Evolutionary conservation across 116 monocot genomes (phyloP), one percentile per base, ranked within the genome.

Genomic region (Papilionanthe hybrid): DNA sequence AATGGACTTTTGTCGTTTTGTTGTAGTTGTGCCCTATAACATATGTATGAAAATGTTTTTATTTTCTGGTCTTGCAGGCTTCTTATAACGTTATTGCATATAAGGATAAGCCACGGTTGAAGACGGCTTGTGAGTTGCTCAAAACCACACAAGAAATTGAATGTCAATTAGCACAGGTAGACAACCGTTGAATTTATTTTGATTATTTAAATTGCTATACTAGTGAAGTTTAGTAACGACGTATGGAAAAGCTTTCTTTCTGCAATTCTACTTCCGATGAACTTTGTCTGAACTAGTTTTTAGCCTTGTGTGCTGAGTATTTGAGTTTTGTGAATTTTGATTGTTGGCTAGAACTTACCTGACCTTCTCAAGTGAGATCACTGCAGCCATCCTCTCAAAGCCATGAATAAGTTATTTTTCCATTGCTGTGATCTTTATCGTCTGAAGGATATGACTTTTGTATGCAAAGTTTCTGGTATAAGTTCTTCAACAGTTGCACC

Each of bases 31-130:
- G 5, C 69, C 32, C 17, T 32, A 30, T 9, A 32, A 17, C 32
- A 27, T 65, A 23, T 65, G 11, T 17, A 69, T 69, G 69, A 69
- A 32, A n/a, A 28, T 69, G 32, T 15, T 69, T 69, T 30, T 29
- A 28, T 69, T 73, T 43, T 73, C 43, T 43, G 43, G 44, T 72
- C 4, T 12, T 73, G 5, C 73, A 73, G 73, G 73, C 73, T 73
- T n/a, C 73, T 73, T 73, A 44, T 71, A 98, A 94, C 77, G 91
- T 98, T 20, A 84, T 94, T 85, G 84, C 82, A 19, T 98, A 98
- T 78, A 92, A 84, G 80, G 97, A 90, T 83, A 94, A 91, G 77
- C 94, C 97, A 82, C 89, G 98, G n/a, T 57, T 98, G 29, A 66
- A 84, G 75, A 98, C 98, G 63, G 98, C 91, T 32, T 23, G 90